These are phyloP conservation scores for Plasmodium falciparum DNA, from an alignment of 169 alveolate genomes.

Conservation along the genomic window DNA sequence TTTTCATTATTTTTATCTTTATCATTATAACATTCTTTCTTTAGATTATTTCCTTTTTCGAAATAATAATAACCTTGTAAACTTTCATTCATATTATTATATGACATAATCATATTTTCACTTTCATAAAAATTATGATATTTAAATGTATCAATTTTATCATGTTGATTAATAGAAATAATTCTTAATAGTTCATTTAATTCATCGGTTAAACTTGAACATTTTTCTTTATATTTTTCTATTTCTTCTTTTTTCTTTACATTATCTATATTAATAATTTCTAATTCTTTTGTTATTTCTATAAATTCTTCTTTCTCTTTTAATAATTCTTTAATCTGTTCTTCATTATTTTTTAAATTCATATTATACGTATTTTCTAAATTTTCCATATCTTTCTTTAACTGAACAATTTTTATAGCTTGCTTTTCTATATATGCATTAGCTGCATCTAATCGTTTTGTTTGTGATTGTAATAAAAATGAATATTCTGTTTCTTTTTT, in stretches of 20 bases:
- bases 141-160: neutral
- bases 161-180: neutral
- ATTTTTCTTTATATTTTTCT: slow-evolving; percentile 19
- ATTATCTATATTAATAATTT: slow-evolving; percentile 25
- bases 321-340: slow-evolving; percentile 10
- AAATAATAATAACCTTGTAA: neutral
- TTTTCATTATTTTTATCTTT: neutral
- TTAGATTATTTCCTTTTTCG: too few species aligned
- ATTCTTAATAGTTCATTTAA: slow-evolving; percentile 21
- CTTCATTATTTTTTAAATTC: slow-evolving; percentile 14
- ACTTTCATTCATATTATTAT: neutral
- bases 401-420: neutral
- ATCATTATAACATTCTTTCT: neutral
- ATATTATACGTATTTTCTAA: slow-evolving; percentile 13
- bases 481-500: slow-evolving; percentile 45
- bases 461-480: slow-evolving; percentile 31
- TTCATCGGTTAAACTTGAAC: slow-evolving; percentile 36
- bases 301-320: slow-evolving; percentile 52
- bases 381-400: slow-evolving; percentile 7
- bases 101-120: neutral
- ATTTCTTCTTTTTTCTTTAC: slow-evolving; percentile 48
- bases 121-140: slow-evolving; percentile 17
- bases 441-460: slow-evolving; percentile 24
- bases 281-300: slow-evolving; percentile 12
- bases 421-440: slow-evolving; percentile 24